Conservation (phyloP, 257 asterid genomes). For the Scutellaria barbata region DNA sequence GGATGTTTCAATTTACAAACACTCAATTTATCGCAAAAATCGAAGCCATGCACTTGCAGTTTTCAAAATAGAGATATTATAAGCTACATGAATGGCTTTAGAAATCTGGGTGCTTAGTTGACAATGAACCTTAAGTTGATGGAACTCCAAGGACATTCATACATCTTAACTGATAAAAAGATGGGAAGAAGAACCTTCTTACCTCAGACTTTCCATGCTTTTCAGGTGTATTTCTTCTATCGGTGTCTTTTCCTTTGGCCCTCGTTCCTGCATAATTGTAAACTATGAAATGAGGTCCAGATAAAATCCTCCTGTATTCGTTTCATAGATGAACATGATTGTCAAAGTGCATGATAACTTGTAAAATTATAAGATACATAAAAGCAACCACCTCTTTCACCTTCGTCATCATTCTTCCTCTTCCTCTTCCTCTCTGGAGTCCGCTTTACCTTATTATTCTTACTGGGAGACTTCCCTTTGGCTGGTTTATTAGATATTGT, state of each 20-base stretch:
- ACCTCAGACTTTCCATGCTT: constrained; percentile 47
- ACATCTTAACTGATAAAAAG: not conserved
- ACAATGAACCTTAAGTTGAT: constrained; percentile 8
- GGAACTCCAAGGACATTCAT: not conserved
- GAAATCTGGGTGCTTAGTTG: constrained; percentile 14
- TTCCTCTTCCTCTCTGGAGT: constrained; percentile 51
- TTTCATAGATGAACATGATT: constrained; percentile 11
- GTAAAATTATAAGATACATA: not conserved
- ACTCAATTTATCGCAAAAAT: constrained; percentile 5
- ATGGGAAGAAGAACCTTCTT: constrained; percentile 38
- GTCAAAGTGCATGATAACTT: constrained; percentile 11
- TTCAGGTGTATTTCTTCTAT: constrained; percentile 34
- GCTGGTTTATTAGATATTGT: constrained; percentile 32
- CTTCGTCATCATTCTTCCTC: constrained; percentile 45
- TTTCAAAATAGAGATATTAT: not conserved
- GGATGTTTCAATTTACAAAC: not conserved
- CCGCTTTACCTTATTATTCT: constrained; percentile 40
- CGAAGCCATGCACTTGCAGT: not conserved
- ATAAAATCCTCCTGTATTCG: constrained; percentile 21
- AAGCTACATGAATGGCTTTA: constrained; percentile 7
- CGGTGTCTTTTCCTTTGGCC: constrained; percentile 32
- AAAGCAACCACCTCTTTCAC: constrained; percentile 44
- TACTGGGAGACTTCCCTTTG: constrained; percentile 47
- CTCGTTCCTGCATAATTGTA: constrained; percentile 49
- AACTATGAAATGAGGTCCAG: constrained; percentile 7